phyloP scores from a whole-genome alignment of 1,284 basidiomycete species.

The Xerocomus nothofagi region DNA sequence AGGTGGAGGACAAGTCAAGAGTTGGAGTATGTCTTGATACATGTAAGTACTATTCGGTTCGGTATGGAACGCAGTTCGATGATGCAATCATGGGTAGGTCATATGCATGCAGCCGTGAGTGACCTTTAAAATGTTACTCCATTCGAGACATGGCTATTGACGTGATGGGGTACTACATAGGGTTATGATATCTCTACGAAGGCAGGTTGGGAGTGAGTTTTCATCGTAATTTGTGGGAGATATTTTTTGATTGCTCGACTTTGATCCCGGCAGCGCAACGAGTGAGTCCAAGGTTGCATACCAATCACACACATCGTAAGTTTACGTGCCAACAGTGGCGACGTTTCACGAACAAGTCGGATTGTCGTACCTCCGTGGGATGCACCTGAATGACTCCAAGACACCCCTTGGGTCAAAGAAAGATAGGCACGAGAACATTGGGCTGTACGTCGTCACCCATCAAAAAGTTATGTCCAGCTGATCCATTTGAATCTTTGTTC shows the following conservation, averaged over 20 bases:
- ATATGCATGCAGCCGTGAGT: conserved; percentile 76
- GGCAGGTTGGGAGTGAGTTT: conserved; percentile 63
- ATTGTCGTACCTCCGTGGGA: conserved; percentile 68
- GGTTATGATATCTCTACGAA: conserved; percentile 79
- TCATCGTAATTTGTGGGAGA: not conserved
- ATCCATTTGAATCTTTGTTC: not conserved
- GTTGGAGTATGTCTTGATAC: conserved; percentile 88
- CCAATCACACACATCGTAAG: not conserved
- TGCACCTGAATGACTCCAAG: conserved; percentile 88
- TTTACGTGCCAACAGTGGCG: conserved; percentile 41
- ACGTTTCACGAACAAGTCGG: conserved; percentile 72
- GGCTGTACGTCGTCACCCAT: conserved; percentile 48
- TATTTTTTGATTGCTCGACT: conserved; percentile 8
- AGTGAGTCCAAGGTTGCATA: conserved; percentile 16
- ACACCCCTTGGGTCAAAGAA: conserved; percentile 60
- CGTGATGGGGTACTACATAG: conserved; percentile 34
- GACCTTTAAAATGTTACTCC: not conserved
- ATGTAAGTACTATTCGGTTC: conserved; percentile 46
- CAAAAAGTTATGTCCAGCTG: not conserved
- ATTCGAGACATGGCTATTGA: not conserved
- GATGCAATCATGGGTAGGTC: conserved; percentile 45
- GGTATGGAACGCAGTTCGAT: not conserved
- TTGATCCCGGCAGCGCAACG: conserved; percentile 17
- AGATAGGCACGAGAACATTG: conserved; percentile 85
- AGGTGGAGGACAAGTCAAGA: conserved; percentile 73